A percentile compares a stretch with the other conserved stretches of the same genome.
Conservation (phyloP, 352 stramenopile species). For the Saprolegnia diclina region DNA sequence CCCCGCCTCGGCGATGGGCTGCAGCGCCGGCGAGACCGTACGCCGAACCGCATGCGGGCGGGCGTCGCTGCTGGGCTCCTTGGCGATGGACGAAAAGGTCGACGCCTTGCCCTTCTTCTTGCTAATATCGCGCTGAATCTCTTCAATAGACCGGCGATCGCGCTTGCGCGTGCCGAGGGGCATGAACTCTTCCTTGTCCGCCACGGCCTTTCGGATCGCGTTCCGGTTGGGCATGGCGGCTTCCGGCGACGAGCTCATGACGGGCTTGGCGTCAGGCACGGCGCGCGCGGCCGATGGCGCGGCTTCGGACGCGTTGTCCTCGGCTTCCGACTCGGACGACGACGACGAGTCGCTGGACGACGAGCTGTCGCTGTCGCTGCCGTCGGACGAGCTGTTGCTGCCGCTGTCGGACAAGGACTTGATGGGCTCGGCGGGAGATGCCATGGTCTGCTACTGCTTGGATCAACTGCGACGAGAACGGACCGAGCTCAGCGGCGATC, state of each 20-base stretch:
- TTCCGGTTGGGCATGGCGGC: conserved; percentile 41
- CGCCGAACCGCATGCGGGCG: neutral
- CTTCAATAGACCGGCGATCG: conserved; percentile 81
- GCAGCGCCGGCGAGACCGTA: conserved; percentile 29
- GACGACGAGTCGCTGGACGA: conserved; percentile 75
- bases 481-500: neutral
- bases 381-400: conserved; percentile 19
- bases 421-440: neutral
- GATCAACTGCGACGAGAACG: neutral
- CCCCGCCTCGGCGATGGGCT: conserved; percentile 52
- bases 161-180: conserved; percentile 78
- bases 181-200: conserved; percentile 50
- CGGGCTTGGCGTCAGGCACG: neutral
- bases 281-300: neutral
- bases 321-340: conserved; percentile 72
- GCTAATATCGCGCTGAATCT: conserved; percentile 76
- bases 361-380: conserved; percentile 36
- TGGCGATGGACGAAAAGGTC: neutral
- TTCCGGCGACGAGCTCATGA: neutral
- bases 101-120: conserved; percentile 38
- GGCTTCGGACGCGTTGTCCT: conserved; percentile 23
- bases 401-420: conserved; percentile 16
- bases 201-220: conserved; percentile 56
- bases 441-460: neutral
- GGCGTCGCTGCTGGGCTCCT: conserved; percentile 35